Evolutionary conservation across 495 filamentous ascomycete species (phyloP).

Genomic region (Penicillium paxilli): DNA sequence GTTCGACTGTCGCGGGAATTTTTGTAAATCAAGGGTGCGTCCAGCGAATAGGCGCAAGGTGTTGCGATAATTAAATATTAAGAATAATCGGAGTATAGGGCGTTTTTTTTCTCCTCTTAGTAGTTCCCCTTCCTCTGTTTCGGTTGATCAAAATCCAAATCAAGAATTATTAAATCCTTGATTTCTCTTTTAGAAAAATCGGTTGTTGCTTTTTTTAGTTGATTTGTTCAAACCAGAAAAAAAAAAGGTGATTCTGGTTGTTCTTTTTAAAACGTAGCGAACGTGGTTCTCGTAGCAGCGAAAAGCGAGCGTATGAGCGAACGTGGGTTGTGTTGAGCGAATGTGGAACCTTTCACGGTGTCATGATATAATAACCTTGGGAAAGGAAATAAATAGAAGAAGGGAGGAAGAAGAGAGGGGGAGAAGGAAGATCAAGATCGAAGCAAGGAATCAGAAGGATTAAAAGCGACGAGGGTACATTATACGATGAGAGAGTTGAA

Average conservation of each 20-base stretch:
- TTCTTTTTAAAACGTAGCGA: conserved; percentile 39
- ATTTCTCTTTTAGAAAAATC: no score
- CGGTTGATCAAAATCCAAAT: not conserved
- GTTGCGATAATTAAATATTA: conserved; percentile 24
- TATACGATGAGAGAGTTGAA: conserved; percentile 14
- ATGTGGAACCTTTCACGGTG: conserved; percentile 37
- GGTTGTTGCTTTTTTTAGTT: no score
- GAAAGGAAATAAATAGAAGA: conserved; percentile 11
- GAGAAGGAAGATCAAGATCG: conserved; percentile 14
- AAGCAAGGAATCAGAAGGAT: conserved; percentile 30
- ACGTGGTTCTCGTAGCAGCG: conserved; percentile 43
- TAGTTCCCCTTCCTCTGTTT: conserved; percentile 14
- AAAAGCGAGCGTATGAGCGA: conserved; percentile 50
- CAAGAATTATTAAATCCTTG: no score
- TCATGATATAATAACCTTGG: conserved; percentile 32
- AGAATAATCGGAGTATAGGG: conserved; percentile 19
- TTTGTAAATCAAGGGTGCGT: conserved; percentile 10
- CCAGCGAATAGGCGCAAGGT: conserved; percentile 19
- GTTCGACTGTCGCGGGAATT: not conserved
- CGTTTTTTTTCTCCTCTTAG: conserved; percentile 12
- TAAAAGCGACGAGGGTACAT: conserved; percentile 26
- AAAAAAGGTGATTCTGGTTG: not conserved
- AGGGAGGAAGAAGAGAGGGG: conserved; percentile 19
- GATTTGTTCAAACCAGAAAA: not conserved
- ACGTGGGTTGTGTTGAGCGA: conserved; percentile 38